These are phyloP conservation scores for Anaeramoeba ignava DNA, from an alignment of 78 protist genomes.

Conservation along the genomic window DNA sequence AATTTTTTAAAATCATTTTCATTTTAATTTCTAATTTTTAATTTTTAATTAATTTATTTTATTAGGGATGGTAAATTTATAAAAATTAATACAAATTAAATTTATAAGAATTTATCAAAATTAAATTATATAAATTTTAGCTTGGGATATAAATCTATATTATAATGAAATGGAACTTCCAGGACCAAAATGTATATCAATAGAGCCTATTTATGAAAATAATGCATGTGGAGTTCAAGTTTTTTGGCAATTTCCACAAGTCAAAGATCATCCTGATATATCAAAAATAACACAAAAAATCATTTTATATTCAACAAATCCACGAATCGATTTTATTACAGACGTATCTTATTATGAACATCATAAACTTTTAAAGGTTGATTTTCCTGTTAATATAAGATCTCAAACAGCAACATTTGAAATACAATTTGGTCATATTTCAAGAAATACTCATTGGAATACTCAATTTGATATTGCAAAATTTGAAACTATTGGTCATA, in stretches of 20 bases:
- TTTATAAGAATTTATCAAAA: neutral
- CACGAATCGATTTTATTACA: neutral
- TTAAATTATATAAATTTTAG: neutral
- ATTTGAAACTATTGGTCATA: slow-evolving; percentile 30
- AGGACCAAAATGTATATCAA: neutral
- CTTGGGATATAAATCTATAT: neutral
- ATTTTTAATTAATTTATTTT: neutral
- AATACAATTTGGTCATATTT: slow-evolving; percentile 54
- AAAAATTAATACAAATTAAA: neutral
- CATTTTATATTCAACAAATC: neutral
- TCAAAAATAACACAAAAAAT: neutral
- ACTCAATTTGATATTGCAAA: slow-evolving; percentile 56
- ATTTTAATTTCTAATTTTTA: neutral
- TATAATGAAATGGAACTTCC: neutral
- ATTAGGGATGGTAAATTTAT: neutral
- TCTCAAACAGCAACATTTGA: slow-evolving; percentile 38
- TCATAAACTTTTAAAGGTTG: slow-evolving; percentile 36
- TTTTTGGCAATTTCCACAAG: neutral
- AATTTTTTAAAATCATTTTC: neutral
- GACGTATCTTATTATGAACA: slow-evolving; percentile 48
- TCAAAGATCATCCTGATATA: neutral
- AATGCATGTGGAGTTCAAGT: neutral
- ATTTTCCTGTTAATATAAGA: slow-evolving; percentile 49
- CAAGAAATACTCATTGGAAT: slow-evolving; percentile 62
- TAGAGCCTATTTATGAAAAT: neutral